phyloP scores from a whole-genome alignment of 148 eudicot genomes.

The Hydrangea macrophylla region DNA sequence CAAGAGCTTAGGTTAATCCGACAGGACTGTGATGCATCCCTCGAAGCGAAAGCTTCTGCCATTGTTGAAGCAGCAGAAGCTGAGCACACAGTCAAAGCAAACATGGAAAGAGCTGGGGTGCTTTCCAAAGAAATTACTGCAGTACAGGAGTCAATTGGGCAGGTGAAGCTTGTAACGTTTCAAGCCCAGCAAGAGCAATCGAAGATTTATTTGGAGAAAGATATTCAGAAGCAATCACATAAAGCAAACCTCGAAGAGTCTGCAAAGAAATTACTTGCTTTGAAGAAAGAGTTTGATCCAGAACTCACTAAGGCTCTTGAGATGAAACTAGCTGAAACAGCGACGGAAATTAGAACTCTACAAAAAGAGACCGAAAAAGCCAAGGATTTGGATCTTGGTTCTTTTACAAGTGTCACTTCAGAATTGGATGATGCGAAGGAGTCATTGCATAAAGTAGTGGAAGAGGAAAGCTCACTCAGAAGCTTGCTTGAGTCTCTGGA shows the following conservation, averaged over 20 bases:
- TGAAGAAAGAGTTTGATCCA: constrained; percentile 65
- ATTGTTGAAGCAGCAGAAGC: constrained; percentile 57
- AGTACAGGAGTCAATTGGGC: constrained; percentile 58
- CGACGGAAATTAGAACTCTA: constrained; percentile 52
- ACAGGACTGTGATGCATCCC: constrained; percentile 49
- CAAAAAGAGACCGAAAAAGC: constrained; percentile 50
- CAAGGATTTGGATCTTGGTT: constrained; percentile 55
- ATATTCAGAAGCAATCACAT: constrained; percentile 40
- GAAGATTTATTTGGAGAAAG: constrained; percentile 51
- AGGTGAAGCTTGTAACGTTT: constrained; percentile 49
- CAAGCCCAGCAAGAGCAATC: constrained; percentile 54
- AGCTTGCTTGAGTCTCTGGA: constrained; percentile 63
- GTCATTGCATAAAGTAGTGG: constrained; percentile 57
- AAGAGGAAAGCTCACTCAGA: constrained; percentile 59
- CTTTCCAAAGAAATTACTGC: constrained; percentile 52
- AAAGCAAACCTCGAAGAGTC: constrained; percentile 64
- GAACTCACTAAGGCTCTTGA: constrained; percentile 52
- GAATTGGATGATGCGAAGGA: constrained; percentile 82
- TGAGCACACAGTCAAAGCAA: constrained; percentile 43
- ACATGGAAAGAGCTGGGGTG: constrained; percentile 48
- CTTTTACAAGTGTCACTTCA: constrained; percentile 41
- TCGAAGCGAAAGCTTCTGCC: constrained; percentile 53
- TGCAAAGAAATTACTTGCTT: constrained; percentile 52
- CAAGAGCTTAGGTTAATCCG: constrained; percentile 60
- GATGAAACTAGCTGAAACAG: constrained; percentile 47